These are phyloP conservation scores for Helianthus tuberosus DNA, from an alignment of 129 eudicot species.

Conservation along the genomic window DNA sequence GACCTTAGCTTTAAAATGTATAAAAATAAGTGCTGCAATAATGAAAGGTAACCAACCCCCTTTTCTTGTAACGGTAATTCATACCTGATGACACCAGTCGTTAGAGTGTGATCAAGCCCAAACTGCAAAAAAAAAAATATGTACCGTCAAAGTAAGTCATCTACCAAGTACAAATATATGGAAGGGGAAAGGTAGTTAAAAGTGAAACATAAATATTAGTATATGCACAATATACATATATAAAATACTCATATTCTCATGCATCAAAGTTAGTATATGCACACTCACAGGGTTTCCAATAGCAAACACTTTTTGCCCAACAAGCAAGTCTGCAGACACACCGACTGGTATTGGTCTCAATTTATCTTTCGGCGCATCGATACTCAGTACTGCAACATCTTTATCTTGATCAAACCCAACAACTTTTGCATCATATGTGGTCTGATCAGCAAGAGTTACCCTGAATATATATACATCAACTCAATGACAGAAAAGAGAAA, in stretches of 20 bases:
- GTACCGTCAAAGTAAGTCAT: conserved; percentile 15
- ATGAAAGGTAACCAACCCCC: conserved; percentile 8
- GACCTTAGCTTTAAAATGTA: neutral
- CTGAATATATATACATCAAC: conserved; percentile 45
- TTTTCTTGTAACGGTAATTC: conserved; percentile 12
- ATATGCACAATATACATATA: neutral
- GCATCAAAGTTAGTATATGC: neutral
- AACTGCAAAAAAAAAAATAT: conserved; percentile 57
- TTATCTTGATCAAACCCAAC: conserved; percentile 98
- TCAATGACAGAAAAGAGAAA: conserved; percentile 13
- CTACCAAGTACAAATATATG: neutral
- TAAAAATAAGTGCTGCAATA: conserved; percentile 3
- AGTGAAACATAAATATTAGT: neutral
- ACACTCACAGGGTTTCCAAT: conserved; percentile 94
- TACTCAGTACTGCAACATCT: conserved; percentile 83
- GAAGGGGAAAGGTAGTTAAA: conserved; percentile 12
- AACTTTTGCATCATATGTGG: conserved; percentile 82
- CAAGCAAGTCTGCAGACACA: conserved; percentile 89
- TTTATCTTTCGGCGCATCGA: conserved; percentile 77
- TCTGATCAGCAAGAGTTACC: conserved; percentile 95
- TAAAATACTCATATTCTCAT: conserved; percentile 2
- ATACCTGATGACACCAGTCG: conserved; percentile 99
- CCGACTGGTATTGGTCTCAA: conserved; percentile 94
- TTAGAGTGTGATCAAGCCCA: conserved; percentile 99
- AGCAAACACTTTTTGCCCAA: conserved; percentile 97